phyloP scores from a whole-genome alignment of 768 basidiomycete species.

The Suillus spraguei region DNA sequence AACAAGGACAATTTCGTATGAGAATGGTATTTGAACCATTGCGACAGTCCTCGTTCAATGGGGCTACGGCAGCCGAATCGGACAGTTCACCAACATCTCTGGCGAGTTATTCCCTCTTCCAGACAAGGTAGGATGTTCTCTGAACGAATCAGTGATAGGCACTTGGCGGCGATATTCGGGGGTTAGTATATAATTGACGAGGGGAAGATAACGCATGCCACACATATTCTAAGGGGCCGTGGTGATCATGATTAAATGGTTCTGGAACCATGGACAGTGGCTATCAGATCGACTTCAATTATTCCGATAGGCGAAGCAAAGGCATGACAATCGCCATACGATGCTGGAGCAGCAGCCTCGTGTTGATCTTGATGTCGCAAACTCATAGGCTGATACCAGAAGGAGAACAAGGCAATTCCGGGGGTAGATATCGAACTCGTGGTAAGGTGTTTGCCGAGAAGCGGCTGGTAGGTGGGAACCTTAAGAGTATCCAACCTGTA shows the following conservation, averaged over 20 bases:
- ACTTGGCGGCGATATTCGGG: background rate
- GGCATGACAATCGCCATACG: background rate
- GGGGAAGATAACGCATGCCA: background rate
- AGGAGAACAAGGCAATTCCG: background rate
- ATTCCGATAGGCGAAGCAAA: background rate
- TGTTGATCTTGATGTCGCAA: background rate
- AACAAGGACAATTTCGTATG: background rate
- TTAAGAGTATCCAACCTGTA: background rate
- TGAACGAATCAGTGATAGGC: background rate
- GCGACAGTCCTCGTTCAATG: background rate
- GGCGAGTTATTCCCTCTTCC: background rate
- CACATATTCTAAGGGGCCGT: background rate
- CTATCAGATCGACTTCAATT: background rate
- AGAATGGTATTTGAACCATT: background rate
- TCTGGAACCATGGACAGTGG: background rate
- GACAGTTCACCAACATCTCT: background rate
- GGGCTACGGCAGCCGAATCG: background rate
- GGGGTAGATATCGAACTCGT: slow-evolving; percentile 6
- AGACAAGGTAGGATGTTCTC: background rate
- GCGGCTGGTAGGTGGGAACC: background rate
- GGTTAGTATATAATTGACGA: background rate
- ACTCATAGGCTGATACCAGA: background rate
- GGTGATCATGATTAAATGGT: background rate
- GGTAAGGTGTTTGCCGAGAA: background rate
- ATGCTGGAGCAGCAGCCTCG: background rate